Conservation (phyloP, 2,329 filamentous ascomycete species). For the Teratosphaeria destructans region DNA sequence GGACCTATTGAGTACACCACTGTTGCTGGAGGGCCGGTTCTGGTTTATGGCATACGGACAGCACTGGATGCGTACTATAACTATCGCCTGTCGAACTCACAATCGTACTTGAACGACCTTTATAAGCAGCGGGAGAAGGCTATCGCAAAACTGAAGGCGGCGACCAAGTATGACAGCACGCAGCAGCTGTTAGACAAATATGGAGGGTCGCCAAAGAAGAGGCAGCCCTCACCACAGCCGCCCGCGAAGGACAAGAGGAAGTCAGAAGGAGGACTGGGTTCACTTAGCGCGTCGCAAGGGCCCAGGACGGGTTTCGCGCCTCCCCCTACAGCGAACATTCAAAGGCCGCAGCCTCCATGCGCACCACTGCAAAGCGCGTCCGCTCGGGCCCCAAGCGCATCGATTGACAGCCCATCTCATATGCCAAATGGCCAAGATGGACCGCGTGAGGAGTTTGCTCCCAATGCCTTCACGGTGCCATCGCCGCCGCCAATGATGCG, state of each 20-base stretch:
- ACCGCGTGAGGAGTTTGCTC: constrained; percentile 56
- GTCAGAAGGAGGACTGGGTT: constrained; percentile 10
- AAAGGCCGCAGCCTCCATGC: constrained; percentile 17
- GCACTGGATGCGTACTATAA: constrained; percentile 62
- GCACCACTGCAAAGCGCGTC: neutral
- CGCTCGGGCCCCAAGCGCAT: neutral
- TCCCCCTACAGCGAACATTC: constrained; percentile 57
- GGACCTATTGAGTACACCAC: constrained; percentile 66
- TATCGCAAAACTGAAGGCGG: constrained; percentile 87
- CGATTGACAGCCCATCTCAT: neutral
- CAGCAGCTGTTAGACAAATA: constrained; percentile 91
- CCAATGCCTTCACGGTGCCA: constrained; percentile 53
- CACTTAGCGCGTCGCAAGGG: constrained; percentile 26
- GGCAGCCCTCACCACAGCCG: constrained; percentile 28
- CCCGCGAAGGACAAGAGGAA: constrained; percentile 13
- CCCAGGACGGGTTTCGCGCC: constrained; percentile 47
- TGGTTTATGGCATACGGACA: constrained; percentile 65
- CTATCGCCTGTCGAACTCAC: constrained; percentile 64
- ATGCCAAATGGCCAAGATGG: neutral
- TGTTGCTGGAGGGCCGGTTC: constrained; percentile 59
- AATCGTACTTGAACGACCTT: constrained; percentile 59
- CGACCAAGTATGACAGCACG: constrained; percentile 93
- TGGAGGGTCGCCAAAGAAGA: constrained; percentile 49
- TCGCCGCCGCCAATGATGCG: constrained; percentile 3
- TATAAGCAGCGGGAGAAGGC: constrained; percentile 73